Conservation (phyloP, 2,329 filamentous ascomycete species). For the Trichoderma breve region DNA sequence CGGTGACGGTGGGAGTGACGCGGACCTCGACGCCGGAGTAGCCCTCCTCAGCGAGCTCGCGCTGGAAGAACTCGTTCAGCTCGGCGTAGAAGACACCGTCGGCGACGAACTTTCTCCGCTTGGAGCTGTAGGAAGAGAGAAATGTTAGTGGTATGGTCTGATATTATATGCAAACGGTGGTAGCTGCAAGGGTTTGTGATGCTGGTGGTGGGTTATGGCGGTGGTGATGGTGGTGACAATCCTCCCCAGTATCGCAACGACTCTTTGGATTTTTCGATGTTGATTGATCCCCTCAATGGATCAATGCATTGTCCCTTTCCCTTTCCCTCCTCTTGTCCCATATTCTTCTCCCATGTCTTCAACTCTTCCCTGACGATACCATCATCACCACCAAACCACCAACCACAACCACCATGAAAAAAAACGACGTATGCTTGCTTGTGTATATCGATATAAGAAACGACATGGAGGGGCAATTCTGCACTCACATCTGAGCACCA, state of each 20-base stretch:
- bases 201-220: neutral
- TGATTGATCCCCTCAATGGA: neutral
- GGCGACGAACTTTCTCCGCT: constrained; percentile 91
- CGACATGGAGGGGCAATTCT: constrained; percentile 14
- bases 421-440: neutral
- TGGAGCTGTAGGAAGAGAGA: constrained; percentile 58
- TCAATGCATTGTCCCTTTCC: neutral
- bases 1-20: constrained; percentile 98
- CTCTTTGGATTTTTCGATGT: neutral
- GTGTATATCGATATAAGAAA: neutral
- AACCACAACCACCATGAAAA: neutral
- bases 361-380: neutral
- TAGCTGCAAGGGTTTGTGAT: neutral
- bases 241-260: neutral
- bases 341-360: neutral
- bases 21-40: constrained; percentile 99
- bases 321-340: neutral
- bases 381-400: constrained; percentile 1
- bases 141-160: constrained; percentile 8
- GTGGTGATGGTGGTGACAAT: neutral
- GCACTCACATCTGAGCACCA: constrained; percentile 61
- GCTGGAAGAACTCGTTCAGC: constrained; percentile 99
- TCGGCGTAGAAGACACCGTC: constrained; percentile 99
- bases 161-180: neutral
- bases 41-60: constrained; percentile 98